phyloP scores from a whole-genome alignment of 2,329 filamentous ascomycete species.

The Albifimbria verrucaria region DNA sequence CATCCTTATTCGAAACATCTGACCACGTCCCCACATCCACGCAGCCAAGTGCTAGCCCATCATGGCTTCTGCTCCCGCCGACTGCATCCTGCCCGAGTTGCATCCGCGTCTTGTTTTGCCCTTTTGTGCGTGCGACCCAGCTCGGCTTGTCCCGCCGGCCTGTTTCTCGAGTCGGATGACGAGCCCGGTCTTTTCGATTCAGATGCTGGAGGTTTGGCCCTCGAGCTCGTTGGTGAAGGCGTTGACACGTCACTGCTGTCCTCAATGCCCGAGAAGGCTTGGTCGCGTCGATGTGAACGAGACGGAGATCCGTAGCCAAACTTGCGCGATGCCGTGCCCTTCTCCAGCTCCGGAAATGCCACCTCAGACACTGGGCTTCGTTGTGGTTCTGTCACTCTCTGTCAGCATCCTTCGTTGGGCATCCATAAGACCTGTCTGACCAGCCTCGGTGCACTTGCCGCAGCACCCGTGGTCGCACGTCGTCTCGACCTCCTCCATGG shows the following conservation, averaged over 20 bases:
- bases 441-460: conserved; percentile 34
- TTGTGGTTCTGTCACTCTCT: conserved; percentile 23
- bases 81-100: too few species aligned
- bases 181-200: too few species aligned
- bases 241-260: neutral
- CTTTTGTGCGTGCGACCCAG: too few species aligned
- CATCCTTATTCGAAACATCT: too few species aligned
- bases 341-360: conserved; percentile 33
- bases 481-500: conserved; percentile 33
- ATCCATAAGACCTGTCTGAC: neutral
- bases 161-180: too few species aligned
- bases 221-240: too few species aligned
- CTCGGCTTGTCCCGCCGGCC: too few species aligned
- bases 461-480: conserved; percentile 54
- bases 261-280: conserved; percentile 19
- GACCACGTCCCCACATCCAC: too few species aligned
- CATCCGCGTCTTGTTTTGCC: too few species aligned
- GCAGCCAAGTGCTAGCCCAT: too few species aligned
- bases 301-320: conserved; percentile 26
- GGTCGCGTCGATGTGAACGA: conserved; percentile 26
- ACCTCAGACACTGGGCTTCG: conserved; percentile 30
- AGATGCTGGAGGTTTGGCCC: too few species aligned
- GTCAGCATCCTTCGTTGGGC: neutral
- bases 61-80: too few species aligned
- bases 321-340: conserved; percentile 33